A percentile compares a stretch with the other conserved stretches of the same genome.
phyloP scores from a whole-genome alignment of 371 early-diverging fungal species.

The Blastocladiella emersonii region DNA sequence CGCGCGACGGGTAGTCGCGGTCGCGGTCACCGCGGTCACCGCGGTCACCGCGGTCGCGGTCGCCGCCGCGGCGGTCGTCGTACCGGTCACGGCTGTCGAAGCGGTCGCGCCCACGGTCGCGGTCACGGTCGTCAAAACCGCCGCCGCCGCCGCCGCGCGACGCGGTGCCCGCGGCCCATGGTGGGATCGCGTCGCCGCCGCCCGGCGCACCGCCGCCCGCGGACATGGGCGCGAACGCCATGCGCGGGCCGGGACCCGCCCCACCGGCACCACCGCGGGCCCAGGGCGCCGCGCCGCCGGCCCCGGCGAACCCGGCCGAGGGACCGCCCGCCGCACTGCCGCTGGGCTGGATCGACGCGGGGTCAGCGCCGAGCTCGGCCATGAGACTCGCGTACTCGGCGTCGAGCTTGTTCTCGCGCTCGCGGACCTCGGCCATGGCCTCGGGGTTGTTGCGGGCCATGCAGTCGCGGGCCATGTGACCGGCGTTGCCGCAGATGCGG shows the following conservation, averaged over 20 bases:
- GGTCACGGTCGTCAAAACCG: not conserved
- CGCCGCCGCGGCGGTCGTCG: too few species aligned
- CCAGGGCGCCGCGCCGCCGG: not conserved
- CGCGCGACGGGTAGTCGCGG: not conserved
- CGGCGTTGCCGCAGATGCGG: slow-evolving; percentile 77
- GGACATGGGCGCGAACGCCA: not conserved
- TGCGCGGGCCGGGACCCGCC: not conserved
- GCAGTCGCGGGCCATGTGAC: slow-evolving; percentile 84
- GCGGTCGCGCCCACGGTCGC: too few species aligned
- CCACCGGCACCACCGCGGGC: not conserved
- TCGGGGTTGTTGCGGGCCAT: slow-evolving; percentile 62
- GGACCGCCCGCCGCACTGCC: not conserved
- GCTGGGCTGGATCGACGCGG: not conserved
- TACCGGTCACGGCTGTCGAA: too few species aligned
- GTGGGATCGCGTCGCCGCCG: too few species aligned
- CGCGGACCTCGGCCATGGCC: slow-evolving; percentile 42
- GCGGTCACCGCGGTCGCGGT: not conserved
- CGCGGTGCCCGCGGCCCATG: too few species aligned
- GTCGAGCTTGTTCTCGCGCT: slow-evolving; percentile 72
- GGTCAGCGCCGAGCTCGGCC: slow-evolving; percentile 61
- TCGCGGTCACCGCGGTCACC: not conserved
- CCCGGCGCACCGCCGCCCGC: not conserved
- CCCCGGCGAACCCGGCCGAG: not conserved
- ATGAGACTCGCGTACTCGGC: slow-evolving; percentile 75
- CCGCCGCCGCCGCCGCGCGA: not conserved